These are phyloP conservation scores for Backusella parvicylindrica DNA, from an alignment of 192 early-diverging fungal genomes.

Conservation along the genomic window DNA sequence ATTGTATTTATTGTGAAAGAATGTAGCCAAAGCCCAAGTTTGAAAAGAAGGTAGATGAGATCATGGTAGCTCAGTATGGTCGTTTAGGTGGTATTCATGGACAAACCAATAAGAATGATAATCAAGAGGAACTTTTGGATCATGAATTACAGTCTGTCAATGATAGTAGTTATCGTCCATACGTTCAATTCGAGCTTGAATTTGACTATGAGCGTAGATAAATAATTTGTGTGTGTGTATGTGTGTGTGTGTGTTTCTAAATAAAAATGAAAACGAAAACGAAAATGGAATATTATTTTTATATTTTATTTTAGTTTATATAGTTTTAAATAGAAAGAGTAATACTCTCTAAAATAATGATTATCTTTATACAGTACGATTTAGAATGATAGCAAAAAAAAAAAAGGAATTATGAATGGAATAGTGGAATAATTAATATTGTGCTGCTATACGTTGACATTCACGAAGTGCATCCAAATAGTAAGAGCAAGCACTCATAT, in stretches of 20 bases:
- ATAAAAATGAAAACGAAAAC: not conserved
- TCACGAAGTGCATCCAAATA: slow-evolving; percentile 90
- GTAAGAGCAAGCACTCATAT: slow-evolving; percentile 82
- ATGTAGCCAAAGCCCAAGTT: slow-evolving; percentile 74
- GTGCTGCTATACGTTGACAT: slow-evolving; percentile 63
- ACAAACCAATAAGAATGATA: slow-evolving; percentile 28
- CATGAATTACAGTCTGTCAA: slow-evolving; percentile 75
- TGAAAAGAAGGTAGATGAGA: slow-evolving; percentile 77
- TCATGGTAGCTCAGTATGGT: slow-evolving; percentile 79
- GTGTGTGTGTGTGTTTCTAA: too few relatives aligned
- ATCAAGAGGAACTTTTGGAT: slow-evolving; percentile 74
- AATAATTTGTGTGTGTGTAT: not conserved
- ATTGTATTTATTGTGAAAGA: slow-evolving; percentile 13
- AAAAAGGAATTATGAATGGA: too few relatives aligned
- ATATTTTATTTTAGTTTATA: not conserved
- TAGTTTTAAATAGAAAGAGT: not conserved
- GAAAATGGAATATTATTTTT: not conserved
- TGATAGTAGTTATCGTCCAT: slow-evolving; percentile 92
- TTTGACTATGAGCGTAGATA: slow-evolving; percentile 39
- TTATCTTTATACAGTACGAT: not conserved
- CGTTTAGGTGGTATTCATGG: slow-evolving; percentile 74
- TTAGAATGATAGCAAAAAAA: not conserved
- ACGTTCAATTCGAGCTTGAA: slow-evolving; percentile 74
- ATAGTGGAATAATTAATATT: slow-evolving; percentile 31
- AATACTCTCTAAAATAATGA: not conserved